A percentile compares a stretch with the other conserved stretches of the same genome.
Evolutionary conservation across 2,329 filamentous ascomycete species (phyloP).

Genomic region (Penicillium sp.): DNA sequence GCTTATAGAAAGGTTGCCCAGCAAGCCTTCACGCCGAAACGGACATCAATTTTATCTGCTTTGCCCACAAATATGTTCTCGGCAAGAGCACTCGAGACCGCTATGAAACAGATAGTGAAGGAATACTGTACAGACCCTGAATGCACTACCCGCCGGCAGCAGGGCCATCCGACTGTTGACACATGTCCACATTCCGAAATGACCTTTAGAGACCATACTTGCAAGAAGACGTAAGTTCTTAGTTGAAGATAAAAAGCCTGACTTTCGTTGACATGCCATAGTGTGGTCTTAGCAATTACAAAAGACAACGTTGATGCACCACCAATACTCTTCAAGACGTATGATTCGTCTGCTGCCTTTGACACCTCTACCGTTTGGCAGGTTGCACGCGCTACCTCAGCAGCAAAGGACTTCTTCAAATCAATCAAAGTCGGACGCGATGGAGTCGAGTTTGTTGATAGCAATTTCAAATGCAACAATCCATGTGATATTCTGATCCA

Average conservation of each 20-base stretch:
- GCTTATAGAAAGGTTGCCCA: not conserved
- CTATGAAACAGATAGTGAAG: not conserved
- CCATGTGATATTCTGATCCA: not conserved
- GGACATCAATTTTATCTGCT: not conserved
- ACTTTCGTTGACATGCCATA: not conserved
- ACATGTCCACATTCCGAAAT: not conserved
- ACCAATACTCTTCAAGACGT: conserved; percentile 3
- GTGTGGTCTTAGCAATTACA: not conserved
- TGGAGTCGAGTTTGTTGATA: not conserved
- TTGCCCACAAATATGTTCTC: not conserved
- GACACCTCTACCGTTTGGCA: not conserved
- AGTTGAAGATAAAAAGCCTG: not conserved
- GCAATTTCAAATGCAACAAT: not conserved
- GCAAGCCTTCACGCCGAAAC: not conserved
- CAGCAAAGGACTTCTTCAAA: not conserved
- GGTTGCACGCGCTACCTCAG: not conserved
- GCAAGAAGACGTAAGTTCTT: not conserved
- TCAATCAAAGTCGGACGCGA: not conserved
- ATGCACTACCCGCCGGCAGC: not conserved
- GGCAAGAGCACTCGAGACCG: not conserved
- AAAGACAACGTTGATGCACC: not conserved
- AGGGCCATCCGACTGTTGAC: not conserved
- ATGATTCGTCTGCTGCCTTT: not conserved
- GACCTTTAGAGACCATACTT: not conserved
- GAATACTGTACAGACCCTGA: not conserved